Evolutionary conservation across 768 basidiomycete species (phyloP), one percentile per base, ranked within the genome.

Genomic region (Boletus eberwhitei): DNA sequence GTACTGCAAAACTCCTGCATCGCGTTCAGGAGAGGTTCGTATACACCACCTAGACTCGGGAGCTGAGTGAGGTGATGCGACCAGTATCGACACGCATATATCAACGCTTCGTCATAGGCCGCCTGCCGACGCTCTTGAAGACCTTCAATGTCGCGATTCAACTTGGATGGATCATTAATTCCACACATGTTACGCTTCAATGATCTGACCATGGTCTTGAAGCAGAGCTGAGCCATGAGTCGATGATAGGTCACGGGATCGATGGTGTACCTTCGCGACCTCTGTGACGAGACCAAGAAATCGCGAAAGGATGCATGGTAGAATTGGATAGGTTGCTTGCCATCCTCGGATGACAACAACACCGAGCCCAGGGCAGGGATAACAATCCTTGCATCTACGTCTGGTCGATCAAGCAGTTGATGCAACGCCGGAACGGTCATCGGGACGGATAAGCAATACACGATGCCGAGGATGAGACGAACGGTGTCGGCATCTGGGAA

Each of bases 281-380:
- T 43, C 29, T 61, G 55, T 11, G 50, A 59, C 2, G 37, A 49
- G n/a, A 57, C 17, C 37, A 62, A 38, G 36, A 62, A 61, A 36
- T 62, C 60, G 3, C 61, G 59, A 48, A 63, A 63, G 22, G 60
- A 61, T 9, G 61, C 60, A 17, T 63, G 62, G 19, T 63, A 62
- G 32, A 63, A 62, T 19, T 61, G 62, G 31, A 63, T 51, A 12
- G 54, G 57, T n/a, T 63, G 54, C n/a, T 53, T 19, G 4, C 51
- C 53, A 37, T 56, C 26, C 16, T 55, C 51, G 7, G 60, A 62
- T 8, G 57, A 47, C 5, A 61, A 32, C 12, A 59, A 31, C 9
- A 63, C 62, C 1, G 62, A 63, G n/a, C 50, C 24, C 11, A 63
- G 50, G n/a, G 60, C 62, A n/a, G 61, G 57, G 37, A 63, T 37